Base-by-base conservation (phyloP, 768 basidiomycete genomes). In the Cantharellus anzutake region DNA sequence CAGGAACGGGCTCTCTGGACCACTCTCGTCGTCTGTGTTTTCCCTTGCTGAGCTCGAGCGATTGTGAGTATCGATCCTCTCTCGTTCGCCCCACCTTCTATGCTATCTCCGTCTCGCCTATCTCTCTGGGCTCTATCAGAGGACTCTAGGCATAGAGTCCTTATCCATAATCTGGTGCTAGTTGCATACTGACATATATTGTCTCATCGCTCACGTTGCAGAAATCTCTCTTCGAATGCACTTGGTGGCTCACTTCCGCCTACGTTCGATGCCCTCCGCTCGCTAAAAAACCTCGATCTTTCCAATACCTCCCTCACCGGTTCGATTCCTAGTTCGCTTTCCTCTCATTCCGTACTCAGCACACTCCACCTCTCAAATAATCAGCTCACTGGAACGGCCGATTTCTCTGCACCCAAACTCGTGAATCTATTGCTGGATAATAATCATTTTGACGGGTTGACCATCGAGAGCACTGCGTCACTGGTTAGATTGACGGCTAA, bases 331-430 rank as follows among this genome's bases (percentile, higher is more conserved):
- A 7, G 11, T n/a, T 59, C 58, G 11, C 55, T 59, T 34, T 14
- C 55, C n/a, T n/a, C 56, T n/a, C 55, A n/a, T 11, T 7, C 57
- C 16, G 16, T 16, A 5, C 55, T 59, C 5, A n/a, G 5, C 55
- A 59, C 50, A 7, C 5, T 59, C 16, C 58, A 59, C 40, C 16
- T 57, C 16, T 16, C 52, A 11, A 57, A 59, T 16, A 59, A 59
- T 52, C 55, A 52, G n/a, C 38, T 59, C 37, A 5, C 51, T n/a
- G 58, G 58, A 5, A n/a, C 16, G 20, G 55, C 38, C 14, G 38
- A 38, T 37, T 57, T 59, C 58, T 59, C 58, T 16, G 11, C 57
- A 5, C 29, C 42, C 5, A 59, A 52, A n/a, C 20, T 59, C 16
- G 5, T 38, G 55, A 59, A 57, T 39, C 5, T 59, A 7, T 7